Evolutionary conservation across 495 filamentous ascomycete species (phyloP), one percentile per base, ranked within the genome.

Genomic region (Penicillium flavigenum): DNA sequence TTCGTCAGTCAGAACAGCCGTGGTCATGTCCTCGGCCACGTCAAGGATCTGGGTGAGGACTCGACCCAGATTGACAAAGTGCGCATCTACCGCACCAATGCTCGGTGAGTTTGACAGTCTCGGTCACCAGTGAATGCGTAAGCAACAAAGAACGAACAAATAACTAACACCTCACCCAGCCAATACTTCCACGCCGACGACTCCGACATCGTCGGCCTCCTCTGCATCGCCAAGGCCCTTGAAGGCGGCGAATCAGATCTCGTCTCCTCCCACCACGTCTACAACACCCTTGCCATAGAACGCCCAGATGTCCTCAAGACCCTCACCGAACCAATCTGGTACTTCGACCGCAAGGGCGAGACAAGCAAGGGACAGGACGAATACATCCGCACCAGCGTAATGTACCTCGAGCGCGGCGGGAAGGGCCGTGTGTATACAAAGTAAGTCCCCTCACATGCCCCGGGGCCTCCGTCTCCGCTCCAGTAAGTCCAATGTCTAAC

Each of bases 291-390:
- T 7, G 86, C 89, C 67, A 64, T 59, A 9, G 85, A 92, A 68
- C 83, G 87, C 5, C 92, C 91, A 0, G 91, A 94, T 61, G 87
- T 95, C 8, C 82, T 89, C 0, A 81, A 87, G 71, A 83, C 83
- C 32, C 76, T 96, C 48, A 86, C 87, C 3, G 72, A 84, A 56
- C 90, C 91, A 0, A 84, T 88, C 63, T 96, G 92, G 91, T 95
- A 94, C 74, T 94, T 96, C 66, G 92, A 96, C 69, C 89, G 91
- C 58, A 96, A 96, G 73, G 92, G 92, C 43, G 92, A 96, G 75
- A 84, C 81, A 2, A 85, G 81, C 34, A 76, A 79, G 38, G 90
- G 88, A 27, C 77, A 96, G 72, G 84, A 92, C 38, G 84, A 86
- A 51, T 96, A 83, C 65, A 88, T 93, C 67, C 79, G 81, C 31